Evolutionary conservation across 2,329 filamentous ascomycete species (phyloP), one percentile per base, ranked within the genome.

Genomic region (Lecanoromycetidae sp.): DNA sequence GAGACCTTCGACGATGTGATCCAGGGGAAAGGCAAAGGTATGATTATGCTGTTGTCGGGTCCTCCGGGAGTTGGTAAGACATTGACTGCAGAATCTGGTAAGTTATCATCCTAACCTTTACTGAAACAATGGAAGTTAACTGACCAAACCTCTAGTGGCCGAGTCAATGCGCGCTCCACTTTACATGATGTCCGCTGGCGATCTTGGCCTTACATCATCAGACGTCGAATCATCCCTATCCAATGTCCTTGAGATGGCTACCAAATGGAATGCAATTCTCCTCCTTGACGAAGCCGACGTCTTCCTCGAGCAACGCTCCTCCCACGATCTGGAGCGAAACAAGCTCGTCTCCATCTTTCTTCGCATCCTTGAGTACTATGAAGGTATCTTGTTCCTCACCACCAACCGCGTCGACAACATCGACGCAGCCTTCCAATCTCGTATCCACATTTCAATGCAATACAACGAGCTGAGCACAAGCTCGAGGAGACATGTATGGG

Each of bases 61-160:
- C 68, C 68, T 0, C 71, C 72, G 0, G 73, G 73, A 3, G 70
- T 74, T 2, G 73, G 72, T 12, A 76, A 76, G 59, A 76, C 73
- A 0, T 56, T 71, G 20, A 73, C 71, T 3, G 69, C 67, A 5
- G 71, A 73, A 53, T 66, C 63, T 47, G 20, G 44, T 46, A 17
- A 46, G 44, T 46, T 5, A 39, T 23, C 13, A 6, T 22, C 25
- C 23, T 7, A 2, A 19, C 13, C 39, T n/a, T 13, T 17, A 12
- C 5, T 22, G 15, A 15, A 26, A 25, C 9, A 27, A 35, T 3
- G 1, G 5, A 7, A 7, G 20, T 15, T 17, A 13, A 25, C 13
- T 46, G 25, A 46, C 22, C 13, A 32, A 7, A 9, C 20, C n/a
- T 22, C n/a, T n/a, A 46, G 64, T 72, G 19, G 71, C 72, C 1